phyloP scores from a whole-genome alignment of 345 rosid species.

The Lagerstroemia speciosa region DNA sequence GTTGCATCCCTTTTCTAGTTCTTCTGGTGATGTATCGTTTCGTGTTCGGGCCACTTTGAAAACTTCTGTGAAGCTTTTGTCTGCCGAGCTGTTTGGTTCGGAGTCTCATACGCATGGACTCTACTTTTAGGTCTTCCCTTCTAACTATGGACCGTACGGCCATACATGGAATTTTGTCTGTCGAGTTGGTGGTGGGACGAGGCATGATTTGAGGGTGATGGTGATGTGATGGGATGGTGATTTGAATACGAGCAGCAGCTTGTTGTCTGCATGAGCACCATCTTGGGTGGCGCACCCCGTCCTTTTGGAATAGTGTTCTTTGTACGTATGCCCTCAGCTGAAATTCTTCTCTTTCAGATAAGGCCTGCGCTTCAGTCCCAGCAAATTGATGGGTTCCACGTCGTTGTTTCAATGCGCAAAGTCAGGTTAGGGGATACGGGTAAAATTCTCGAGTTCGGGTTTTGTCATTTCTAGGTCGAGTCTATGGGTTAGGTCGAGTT shows the following conservation, averaged over 20 bases:
- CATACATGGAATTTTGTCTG: background rate
- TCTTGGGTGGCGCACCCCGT: background rate
- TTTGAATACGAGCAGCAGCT: background rate
- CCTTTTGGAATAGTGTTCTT: background rate
- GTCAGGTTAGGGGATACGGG: too few species aligned
- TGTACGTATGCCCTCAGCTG: too few species aligned
- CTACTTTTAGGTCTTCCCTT: background rate
- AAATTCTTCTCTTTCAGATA: too few species aligned
- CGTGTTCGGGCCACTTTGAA: too few species aligned
- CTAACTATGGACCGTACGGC: background rate
- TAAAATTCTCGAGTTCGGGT: too few species aligned
- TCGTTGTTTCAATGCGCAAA: too few species aligned
- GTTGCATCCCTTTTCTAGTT: too few species aligned
- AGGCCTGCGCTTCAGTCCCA: too few species aligned
- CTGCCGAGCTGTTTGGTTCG: background rate
- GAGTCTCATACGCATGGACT: background rate
- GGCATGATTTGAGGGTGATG: background rate
- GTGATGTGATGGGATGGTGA: background rate
- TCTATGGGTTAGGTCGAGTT: too few species aligned
- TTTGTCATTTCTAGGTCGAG: too few species aligned
- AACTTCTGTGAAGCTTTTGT: background rate
- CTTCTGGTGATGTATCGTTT: too few species aligned
- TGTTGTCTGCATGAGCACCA: constrained; percentile 1
- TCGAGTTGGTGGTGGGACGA: background rate
- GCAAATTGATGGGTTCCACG: too few species aligned